phyloP scores from a whole-genome alignment of 495 filamentous ascomycete genomes.

The Poronia punctata region DNA sequence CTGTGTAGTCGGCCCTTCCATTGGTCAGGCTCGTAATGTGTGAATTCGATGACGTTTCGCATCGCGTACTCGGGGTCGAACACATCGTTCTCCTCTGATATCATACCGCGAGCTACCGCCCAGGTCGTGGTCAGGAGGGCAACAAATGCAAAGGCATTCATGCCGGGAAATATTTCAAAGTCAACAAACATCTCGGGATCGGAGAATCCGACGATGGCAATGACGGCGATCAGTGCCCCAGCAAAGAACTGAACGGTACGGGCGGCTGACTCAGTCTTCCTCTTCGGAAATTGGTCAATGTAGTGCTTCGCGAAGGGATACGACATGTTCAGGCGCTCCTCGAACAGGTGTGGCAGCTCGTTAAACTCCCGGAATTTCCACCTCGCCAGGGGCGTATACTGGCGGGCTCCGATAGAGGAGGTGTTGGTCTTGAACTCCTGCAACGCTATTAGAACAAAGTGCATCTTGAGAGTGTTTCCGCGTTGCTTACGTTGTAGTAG shows the following conservation, averaged over 20 bases:
- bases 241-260: slow-evolving; percentile 80
- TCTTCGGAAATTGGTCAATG: slow-evolving; percentile 92
- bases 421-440: slow-evolving; percentile 91
- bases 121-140: slow-evolving; percentile 55
- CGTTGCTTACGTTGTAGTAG: slow-evolving; percentile 67
- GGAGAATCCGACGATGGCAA: slow-evolving; percentile 70
- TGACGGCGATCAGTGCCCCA: slow-evolving; percentile 75
- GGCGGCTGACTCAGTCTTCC: slow-evolving; percentile 76
- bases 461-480: no score
- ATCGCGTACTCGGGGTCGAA: slow-evolving; percentile 89
- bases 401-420: slow-evolving; percentile 64
- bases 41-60: slow-evolving; percentile 80
- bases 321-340: slow-evolving; percentile 86
- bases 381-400: slow-evolving; percentile 87
- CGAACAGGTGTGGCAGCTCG: slow-evolving; percentile 85
- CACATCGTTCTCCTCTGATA: slow-evolving; percentile 81
- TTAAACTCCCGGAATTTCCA: slow-evolving; percentile 99
- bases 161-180: slow-evolving; percentile 76
- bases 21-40: slow-evolving; percentile 77
- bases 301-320: slow-evolving; percentile 89
- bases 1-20: slow-evolving; percentile 88
- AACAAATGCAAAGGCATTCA: slow-evolving; percentile 28
- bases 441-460: slow-evolving; percentile 3
- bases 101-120: slow-evolving; percentile 67
- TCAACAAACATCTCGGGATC: slow-evolving; percentile 86